Percentiles rank a stretch among this genome's conserved stretches.
Conservation (phyloP, 2,329 filamentous ascomycete species). For the Diaporthe longicolla region DNA sequence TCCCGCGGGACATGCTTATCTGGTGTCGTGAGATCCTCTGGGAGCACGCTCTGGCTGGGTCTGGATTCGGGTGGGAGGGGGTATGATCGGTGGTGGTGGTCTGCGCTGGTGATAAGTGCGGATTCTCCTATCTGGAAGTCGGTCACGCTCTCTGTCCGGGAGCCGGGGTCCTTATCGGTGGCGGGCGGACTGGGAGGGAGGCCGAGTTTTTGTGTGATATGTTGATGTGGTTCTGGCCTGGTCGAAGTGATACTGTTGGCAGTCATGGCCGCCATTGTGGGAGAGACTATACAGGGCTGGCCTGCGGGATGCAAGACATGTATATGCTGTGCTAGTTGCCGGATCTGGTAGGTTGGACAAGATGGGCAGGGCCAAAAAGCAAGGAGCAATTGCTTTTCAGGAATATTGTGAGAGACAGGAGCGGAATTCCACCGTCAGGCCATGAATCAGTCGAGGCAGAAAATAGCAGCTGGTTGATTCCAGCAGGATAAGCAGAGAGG, state of each 20-base stretch:
- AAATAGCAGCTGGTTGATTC: not conserved
- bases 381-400: not conserved
- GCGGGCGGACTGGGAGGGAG: slow-evolving; percentile 58
- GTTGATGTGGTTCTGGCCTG: slow-evolving; percentile 2
- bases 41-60: slow-evolving; percentile 73
- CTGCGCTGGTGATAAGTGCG: slow-evolving; percentile 20
- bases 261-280: slow-evolving; percentile 19
- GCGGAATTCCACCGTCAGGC: not conserved
- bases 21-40: slow-evolving; percentile 86
- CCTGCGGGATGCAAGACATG: slow-evolving; percentile 8
- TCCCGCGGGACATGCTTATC: slow-evolving; percentile 87
- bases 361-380: not conserved
- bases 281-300: not conserved
- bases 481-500: slow-evolving; percentile 3
- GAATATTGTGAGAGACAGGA: not conserved
- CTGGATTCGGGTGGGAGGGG: slow-evolving; percentile 75
- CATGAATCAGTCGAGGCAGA: slow-evolving; percentile 20
- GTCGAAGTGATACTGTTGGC: not conserved
- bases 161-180: slow-evolving; percentile 56
- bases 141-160: slow-evolving; percentile 51
- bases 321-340: slow-evolving; percentile 19
- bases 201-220: slow-evolving; percentile 37
- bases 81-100: slow-evolving; percentile 56
- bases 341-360: slow-evolving; percentile 19
- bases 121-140: slow-evolving; percentile 45